A percentile compares a stretch with the other conserved stretches of the same genome.
phyloP scores from a whole-genome alignment of 2,329 filamentous ascomycete genomes.

The Karstenula rhodostoma region DNA sequence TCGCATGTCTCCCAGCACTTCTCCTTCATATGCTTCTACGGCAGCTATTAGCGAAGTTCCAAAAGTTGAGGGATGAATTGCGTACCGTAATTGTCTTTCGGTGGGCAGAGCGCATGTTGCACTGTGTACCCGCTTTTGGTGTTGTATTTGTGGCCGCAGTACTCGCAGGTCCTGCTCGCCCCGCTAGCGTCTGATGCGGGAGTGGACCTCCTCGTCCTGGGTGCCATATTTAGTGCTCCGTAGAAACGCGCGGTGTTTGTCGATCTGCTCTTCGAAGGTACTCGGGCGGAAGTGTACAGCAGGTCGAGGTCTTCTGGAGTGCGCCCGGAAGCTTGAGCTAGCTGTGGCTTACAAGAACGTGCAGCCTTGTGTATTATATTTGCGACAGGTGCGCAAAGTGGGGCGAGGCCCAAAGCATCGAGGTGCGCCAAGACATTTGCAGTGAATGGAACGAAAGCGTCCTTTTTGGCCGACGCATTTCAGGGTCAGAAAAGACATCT shows the following conservation, averaged over 20 bases:
- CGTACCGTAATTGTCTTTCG: neutral
- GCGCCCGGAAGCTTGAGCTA: neutral
- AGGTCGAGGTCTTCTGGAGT: neutral
- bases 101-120: neutral
- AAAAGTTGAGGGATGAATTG: neutral
- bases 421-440: too few species aligned
- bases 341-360: neutral
- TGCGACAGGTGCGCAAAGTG: too few species aligned
- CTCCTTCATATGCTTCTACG: neutral
- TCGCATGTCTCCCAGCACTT: slow-evolving; percentile 2
- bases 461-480: too few species aligned
- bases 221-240: neutral
- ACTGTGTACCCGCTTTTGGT: neutral
- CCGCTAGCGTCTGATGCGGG: neutral
- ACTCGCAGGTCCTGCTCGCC: neutral
- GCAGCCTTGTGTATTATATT: too few species aligned
- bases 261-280: neutral
- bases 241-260: neutral
- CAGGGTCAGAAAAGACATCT: too few species aligned
- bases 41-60: neutral
- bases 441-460: too few species aligned
- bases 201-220: neutral
- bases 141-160: neutral
- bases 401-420: too few species aligned
- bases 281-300: neutral